Conservation (phyloP, 2,329 filamentous ascomycete genomes). For the Phaeosphaeriaceae sp. region DNA sequence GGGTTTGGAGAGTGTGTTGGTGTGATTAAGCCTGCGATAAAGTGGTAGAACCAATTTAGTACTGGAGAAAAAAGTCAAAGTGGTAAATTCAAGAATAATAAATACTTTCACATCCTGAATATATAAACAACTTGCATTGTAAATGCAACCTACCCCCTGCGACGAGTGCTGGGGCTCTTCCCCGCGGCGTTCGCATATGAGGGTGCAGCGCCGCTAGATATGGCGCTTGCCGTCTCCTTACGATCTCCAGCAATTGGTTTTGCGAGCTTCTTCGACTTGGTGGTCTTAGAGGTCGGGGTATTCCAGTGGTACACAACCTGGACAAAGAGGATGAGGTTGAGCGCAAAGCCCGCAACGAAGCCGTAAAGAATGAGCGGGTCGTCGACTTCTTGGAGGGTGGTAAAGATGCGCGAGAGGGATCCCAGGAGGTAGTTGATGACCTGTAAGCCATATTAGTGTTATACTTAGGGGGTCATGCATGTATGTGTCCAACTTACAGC, state of each 20-base stretch:
- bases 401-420: constrained; percentile 94
- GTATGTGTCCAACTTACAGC: constrained; percentile 67
- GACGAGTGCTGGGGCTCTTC: constrained; percentile 62
- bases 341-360: constrained; percentile 87
- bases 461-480: too few species aligned
- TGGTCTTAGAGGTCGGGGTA: constrained; percentile 42
- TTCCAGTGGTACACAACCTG: constrained; percentile 99
- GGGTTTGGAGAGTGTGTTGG: constrained; percentile 52
- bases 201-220: constrained; percentile 44
- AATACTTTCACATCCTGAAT: too few species aligned
- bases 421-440: constrained; percentile 98
- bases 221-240: constrained; percentile 36
- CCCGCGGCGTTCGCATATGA: constrained; percentile 47
- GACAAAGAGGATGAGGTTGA: constrained; percentile 83
- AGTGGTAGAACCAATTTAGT: constrained; percentile 1
- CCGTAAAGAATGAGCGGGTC: constrained; percentile 96
- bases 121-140: too few species aligned
- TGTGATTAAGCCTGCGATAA: constrained; percentile 37
- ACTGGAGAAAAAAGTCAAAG: too few species aligned
- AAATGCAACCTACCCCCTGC: constrained; percentile 53
- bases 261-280: constrained; percentile 47
- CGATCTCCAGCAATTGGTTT: constrained; percentile 44
- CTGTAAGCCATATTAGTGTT: constrained; percentile 54
- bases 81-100: too few species aligned
- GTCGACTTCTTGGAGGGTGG: constrained; percentile 94